Percentiles rank a stretch among this genome's conserved stretches.
These are phyloP conservation scores for Fusarium sp. DNA, from an alignment of 2,329 filamentous ascomycete genomes.

Conservation along the genomic window DNA sequence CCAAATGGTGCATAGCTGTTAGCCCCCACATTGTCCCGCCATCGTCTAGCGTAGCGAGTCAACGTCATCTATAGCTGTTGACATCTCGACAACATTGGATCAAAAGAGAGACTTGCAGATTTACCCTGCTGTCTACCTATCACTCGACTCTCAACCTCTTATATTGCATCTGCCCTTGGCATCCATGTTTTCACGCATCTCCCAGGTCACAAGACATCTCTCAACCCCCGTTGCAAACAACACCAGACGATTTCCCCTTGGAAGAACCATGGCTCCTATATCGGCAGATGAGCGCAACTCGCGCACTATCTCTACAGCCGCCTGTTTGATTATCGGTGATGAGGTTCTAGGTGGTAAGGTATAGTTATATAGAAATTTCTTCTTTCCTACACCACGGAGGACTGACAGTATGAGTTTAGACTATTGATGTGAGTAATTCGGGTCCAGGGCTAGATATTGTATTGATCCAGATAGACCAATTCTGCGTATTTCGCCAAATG, in stretches of 20 bases:
- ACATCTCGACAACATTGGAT: constrained; percentile 18
- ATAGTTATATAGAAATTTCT: constrained; percentile 15
- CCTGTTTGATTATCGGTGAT: constrained; percentile 95
- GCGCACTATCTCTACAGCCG: constrained; percentile 86
- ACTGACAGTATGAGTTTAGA: constrained; percentile 39
- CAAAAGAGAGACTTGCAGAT: constrained; percentile 17
- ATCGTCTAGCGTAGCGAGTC: constrained; percentile 16
- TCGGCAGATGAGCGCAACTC: constrained; percentile 65
- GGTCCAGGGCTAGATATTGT: not conserved
- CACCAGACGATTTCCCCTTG: constrained; percentile 43
- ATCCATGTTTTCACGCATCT: constrained; percentile 80
- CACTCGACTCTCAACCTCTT: constrained; percentile 4
- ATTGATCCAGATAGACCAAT: constrained; percentile 63
- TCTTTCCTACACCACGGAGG: not conserved
- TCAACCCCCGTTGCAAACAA: constrained; percentile 50
- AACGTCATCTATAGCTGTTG: constrained; percentile 31
- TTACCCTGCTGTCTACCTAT: not conserved
- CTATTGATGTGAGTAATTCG: constrained; percentile 53
- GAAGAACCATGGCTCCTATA: constrained; percentile 54
- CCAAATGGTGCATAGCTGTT: constrained; percentile 16
- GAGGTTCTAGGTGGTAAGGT: constrained; percentile 96
- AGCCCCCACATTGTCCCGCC: constrained; percentile 29
- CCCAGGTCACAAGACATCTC: constrained; percentile 79
- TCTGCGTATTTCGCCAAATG: constrained; percentile 73
- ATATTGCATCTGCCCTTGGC: constrained; percentile 1